Percentiles rank a stretch among this genome's conserved stretches.
These are phyloP conservation scores for Asterochloris sp. DNA, from an alignment of 139 green algal genomes.

Conservation along the genomic window DNA sequence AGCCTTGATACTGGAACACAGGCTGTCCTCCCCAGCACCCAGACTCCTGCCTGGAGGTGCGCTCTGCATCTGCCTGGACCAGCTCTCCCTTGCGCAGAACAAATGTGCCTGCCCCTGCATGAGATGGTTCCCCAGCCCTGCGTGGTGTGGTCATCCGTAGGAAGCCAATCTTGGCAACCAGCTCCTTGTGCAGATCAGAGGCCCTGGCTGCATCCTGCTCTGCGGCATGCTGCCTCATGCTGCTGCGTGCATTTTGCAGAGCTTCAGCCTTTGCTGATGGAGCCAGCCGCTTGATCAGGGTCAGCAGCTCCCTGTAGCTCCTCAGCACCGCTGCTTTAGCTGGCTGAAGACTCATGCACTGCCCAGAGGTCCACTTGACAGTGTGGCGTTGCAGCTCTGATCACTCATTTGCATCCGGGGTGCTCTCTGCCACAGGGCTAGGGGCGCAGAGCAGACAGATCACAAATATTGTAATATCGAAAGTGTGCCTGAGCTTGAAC, in stretches of 20 bases:
- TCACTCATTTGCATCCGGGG: no score
- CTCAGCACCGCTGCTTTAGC: conserved; percentile 19
- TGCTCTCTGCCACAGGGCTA: no score
- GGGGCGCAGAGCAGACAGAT: no score
- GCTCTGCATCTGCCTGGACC: conserved; percentile 32
- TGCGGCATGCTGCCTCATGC: conserved; percentile 22
- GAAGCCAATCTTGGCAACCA: conserved; percentile 53
- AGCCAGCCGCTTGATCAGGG: conserved; percentile 40
- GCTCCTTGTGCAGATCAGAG: conserved; percentile 46
- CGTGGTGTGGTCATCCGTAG: conserved; percentile 49
- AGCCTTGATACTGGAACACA: neutral
- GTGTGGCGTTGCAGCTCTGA: no score
- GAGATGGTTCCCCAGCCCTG: conserved; percentile 20
- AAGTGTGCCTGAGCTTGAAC: no score
- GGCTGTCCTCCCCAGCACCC: neutral
- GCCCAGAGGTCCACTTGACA: no score
- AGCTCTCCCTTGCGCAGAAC: conserved; percentile 52
- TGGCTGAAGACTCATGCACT: no score
- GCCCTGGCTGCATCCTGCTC: conserved; percentile 27
- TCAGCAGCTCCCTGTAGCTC: conserved; percentile 48
- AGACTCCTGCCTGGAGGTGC: neutral
- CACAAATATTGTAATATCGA: no score
- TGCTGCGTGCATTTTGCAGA: conserved; percentile 23
- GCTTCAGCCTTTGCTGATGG: neutral
- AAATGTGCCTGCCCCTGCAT: conserved; percentile 29